Base-by-base conservation (phyloP, 371 early-diverging fungal species). In the Mortierella sp. region DNA sequence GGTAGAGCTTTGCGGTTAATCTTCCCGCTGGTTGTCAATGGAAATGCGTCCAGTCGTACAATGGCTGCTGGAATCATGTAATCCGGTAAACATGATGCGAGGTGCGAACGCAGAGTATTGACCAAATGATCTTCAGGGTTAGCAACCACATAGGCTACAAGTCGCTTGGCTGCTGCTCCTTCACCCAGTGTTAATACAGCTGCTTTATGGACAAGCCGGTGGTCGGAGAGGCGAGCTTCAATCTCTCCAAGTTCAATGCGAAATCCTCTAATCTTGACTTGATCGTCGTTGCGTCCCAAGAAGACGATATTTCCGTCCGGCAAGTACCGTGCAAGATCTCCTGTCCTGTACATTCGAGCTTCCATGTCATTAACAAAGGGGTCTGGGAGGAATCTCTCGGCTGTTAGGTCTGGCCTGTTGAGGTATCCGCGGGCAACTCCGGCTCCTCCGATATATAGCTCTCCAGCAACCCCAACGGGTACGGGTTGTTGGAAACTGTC, bases 181-280 rank as follows among this genome's bases (percentile, higher is more conserved):
- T 54, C 39, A 23, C 53, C 66, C 41, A 34, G 18, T 5, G 21
- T 54, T 16, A 53, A 7, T 6, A 58, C 59, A 27, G 52, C 14
- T 3, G 54, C 57, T 26, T 50, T 39, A 28, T 31, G 2, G 8
- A 66, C 59, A 3, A 52, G 14, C 14, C 31, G 39, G 38, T 66
- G 66, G n/a, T 49, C 51, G 3, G 43, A 51, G 34, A 65, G 65
- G 4, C 31, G 57, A 51, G 59, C 53, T 26, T 54, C 59, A 58
- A 72, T 61, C 61, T 81, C 84, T 16, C 78, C 64, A 13, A 81
- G 62, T 56, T 84, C 82, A 47, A 84, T 68, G 24, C 84, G 71
- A 47, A 64, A 80, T 6, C 84, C 84, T 28, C 70, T 62, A 28
- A 83, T 45, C 69, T 83, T 83, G 42, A 82, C 63, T 56, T 79